phyloP scores from a whole-genome alignment of 2,329 filamentous ascomycete genomes.

The Colletotrichum lini region DNA sequence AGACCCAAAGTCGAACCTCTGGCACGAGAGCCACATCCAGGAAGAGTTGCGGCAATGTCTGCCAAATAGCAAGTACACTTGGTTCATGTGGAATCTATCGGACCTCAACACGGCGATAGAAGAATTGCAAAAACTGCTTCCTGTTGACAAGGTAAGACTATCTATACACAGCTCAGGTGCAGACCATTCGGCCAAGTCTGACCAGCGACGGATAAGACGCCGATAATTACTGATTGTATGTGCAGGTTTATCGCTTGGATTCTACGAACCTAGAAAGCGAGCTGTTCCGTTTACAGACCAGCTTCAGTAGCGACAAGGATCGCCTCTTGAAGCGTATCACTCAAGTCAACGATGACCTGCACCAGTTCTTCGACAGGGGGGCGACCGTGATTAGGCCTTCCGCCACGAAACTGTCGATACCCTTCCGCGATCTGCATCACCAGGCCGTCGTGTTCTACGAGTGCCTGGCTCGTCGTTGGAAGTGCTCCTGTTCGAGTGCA shows the following conservation, averaged over 20 bases:
- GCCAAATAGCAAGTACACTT: background rate
- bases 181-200: too few species aligned
- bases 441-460: conserved; percentile 14
- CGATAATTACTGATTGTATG: background rate
- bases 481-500: conserved; percentile 3
- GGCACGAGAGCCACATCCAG: background rate
- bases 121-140: conserved; percentile 1
- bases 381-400: background rate
- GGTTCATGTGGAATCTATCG: conserved; percentile 8
- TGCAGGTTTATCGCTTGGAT: conserved; percentile 7
- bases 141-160: background rate
- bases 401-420: background rate
- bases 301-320: conserved; percentile 26
- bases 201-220: too few species aligned
- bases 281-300: conserved; percentile 19
- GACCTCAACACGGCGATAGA: conserved; percentile 7
- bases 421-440: background rate
- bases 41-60: conserved; percentile 9
- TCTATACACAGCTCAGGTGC: too few species aligned
- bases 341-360: conserved; percentile 16
- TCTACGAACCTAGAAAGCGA: conserved; percentile 17
- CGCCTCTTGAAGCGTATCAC: conserved; percentile 10
- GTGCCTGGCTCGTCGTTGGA: conserved; percentile 12
- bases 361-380: conserved; percentile 14
- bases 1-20: background rate